Conservation (phyloP, 2,329 filamentous ascomycete species). For the Aspergillus intermedius region DNA sequence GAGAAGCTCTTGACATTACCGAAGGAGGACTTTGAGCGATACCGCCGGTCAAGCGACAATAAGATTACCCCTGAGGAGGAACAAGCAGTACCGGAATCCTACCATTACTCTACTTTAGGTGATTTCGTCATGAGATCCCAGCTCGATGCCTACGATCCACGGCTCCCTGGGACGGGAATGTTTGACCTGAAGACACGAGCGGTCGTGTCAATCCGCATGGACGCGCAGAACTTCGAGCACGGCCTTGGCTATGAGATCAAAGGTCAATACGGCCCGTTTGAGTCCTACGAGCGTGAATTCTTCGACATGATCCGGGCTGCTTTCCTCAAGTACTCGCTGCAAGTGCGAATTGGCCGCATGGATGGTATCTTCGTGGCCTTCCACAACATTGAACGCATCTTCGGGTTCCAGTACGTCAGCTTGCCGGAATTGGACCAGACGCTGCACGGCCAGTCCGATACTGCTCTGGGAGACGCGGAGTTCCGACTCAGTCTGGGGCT, state of each 20-base stretch:
- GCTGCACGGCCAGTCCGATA: slow-evolving; percentile 70
- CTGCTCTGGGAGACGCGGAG: slow-evolving; percentile 68
- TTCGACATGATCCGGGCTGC: slow-evolving; percentile 94
- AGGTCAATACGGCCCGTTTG: slow-evolving; percentile 65
- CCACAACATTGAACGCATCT: slow-evolving; percentile 91
- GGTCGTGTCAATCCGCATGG: slow-evolving; percentile 87
- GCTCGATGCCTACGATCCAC: slow-evolving; percentile 78
- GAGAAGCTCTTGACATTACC: slow-evolving; percentile 86
- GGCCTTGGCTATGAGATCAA: slow-evolving; percentile 85
- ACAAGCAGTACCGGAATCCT: slow-evolving; percentile 66
- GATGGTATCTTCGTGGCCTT: slow-evolving; percentile 96
- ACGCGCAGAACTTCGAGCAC: slow-evolving; percentile 62
- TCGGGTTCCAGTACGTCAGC: slow-evolving; percentile 92
- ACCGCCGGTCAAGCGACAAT: slow-evolving; percentile 62
- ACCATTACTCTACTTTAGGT: slow-evolving; percentile 78
- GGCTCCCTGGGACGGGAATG: slow-evolving; percentile 83
- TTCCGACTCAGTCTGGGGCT: slow-evolving; percentile 75
- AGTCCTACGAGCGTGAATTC: slow-evolving; percentile 93
- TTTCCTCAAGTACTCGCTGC: slow-evolving; percentile 92
- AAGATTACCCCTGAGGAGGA: slow-evolving; percentile 63
- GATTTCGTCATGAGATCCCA: slow-evolving; percentile 94
- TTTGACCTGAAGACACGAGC: slow-evolving; percentile 96
- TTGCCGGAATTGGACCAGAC: slow-evolving; percentile 82
- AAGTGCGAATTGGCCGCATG: slow-evolving; percentile 96
- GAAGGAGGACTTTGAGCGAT: slow-evolving; percentile 78